Percentiles rank a stretch among this genome's conserved stretches.
phyloP scores from a whole-genome alignment of 208 protist genomes.

The Trypanosoma grayi region DNA sequence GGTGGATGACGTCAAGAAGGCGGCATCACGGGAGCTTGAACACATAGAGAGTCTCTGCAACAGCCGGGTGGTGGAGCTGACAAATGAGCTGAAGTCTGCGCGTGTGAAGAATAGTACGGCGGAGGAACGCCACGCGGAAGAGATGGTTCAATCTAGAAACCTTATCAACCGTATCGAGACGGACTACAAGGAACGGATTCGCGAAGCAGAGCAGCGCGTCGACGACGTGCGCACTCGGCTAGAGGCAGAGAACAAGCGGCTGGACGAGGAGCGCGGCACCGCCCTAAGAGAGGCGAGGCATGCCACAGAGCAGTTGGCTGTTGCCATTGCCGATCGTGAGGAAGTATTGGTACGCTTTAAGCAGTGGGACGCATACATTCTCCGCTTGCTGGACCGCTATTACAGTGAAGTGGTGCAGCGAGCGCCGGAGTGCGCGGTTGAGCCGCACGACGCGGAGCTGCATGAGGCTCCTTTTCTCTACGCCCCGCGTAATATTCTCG shows the following conservation, averaged over 20 bases:
- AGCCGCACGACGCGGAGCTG: slow-evolving; percentile 51
- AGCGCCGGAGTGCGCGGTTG: slow-evolving; percentile 44
- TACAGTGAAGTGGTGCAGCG: slow-evolving; percentile 46
- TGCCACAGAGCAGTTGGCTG: slow-evolving; percentile 50
- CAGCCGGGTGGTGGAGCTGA: slow-evolving; percentile 53
- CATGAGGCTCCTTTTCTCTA: slow-evolving; percentile 64
- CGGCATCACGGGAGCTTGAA: slow-evolving; percentile 60
- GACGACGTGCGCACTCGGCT: slow-evolving; percentile 51
- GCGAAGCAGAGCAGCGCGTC: slow-evolving; percentile 51
- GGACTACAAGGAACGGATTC: slow-evolving; percentile 75
- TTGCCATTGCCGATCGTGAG: slow-evolving; percentile 43
- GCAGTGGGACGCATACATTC: slow-evolving; percentile 74
- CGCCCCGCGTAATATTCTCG: slow-evolving; percentile 53
- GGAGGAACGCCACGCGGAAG: slow-evolving; percentile 52
- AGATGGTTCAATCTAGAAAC: slow-evolving; percentile 42
- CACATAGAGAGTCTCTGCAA: slow-evolving; percentile 68
- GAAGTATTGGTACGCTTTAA: slow-evolving; percentile 65
- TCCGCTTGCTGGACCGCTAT: slow-evolving; percentile 58
- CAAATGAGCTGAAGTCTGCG: slow-evolving; percentile 56
- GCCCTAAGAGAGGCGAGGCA: slow-evolving; percentile 47
- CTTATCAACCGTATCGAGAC: slow-evolving; percentile 62
- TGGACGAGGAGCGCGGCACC: slow-evolving; percentile 35
- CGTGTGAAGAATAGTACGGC: slow-evolving; percentile 37
- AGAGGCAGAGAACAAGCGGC: slow-evolving; percentile 32
- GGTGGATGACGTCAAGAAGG: slow-evolving; percentile 75